Evolutionary conservation across 805 yeast species (phyloP).

Genomic region (Candida dendrica): DNA sequence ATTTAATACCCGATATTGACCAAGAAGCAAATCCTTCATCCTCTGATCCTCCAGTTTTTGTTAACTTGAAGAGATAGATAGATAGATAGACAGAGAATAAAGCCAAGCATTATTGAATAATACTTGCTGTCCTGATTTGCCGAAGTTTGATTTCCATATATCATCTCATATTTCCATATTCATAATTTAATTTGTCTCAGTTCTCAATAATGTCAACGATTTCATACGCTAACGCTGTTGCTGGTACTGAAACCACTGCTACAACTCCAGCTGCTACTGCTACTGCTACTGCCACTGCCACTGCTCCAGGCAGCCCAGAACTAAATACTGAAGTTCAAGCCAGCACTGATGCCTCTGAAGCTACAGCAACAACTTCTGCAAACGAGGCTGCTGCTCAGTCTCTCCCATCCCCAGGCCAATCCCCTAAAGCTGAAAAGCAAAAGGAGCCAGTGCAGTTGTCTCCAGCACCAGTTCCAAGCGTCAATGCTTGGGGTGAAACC

Average conservation of each 20-base stretch:
- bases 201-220: conserved; percentile 6
- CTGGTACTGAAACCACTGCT: conserved; percentile 1
- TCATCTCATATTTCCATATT: too few relatives aligned
- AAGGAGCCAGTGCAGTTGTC: conserved; percentile 31
- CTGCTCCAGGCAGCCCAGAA: conserved; percentile 1
- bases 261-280: not conserved
- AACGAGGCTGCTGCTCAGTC: conserved; percentile 5
- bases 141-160: too few relatives aligned
- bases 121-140: too few relatives aligned
- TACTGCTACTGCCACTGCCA: not conserved
- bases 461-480: conserved; percentile 61
- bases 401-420: conserved; percentile 21
- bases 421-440: conserved; percentile 19
- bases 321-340: conserved; percentile 3
- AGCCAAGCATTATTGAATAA: too few relatives aligned
- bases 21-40: too few relatives aligned
- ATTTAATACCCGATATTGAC: too few relatives aligned
- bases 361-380: not conserved
- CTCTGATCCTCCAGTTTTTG: too few relatives aligned
- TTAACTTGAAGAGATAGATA: too few relatives aligned
- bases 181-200: not conserved
- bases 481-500: conserved; percentile 51
- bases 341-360: not conserved
- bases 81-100: too few relatives aligned
- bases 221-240: conserved; percentile 22